phyloP scores from a whole-genome alignment of 2,329 filamentous ascomycete species.

The Sporothrix luriei region DNA sequence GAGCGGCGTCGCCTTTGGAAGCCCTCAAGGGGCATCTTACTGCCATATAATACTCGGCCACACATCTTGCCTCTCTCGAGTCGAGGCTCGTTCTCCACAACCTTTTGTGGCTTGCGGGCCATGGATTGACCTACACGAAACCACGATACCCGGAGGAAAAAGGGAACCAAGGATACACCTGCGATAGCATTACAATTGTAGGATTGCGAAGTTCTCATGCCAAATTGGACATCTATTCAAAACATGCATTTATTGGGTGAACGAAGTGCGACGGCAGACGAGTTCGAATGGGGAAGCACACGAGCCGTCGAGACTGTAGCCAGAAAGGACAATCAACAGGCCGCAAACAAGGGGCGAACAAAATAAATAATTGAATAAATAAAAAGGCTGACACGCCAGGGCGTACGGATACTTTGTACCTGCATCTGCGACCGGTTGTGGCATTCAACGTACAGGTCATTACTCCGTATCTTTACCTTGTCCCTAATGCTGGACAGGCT shows the following conservation, averaged over 20 bases:
- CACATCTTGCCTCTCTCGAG: not conserved
- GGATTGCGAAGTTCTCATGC: not conserved
- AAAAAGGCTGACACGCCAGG: not conserved
- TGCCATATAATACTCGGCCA: not conserved
- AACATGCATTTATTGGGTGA: not conserved
- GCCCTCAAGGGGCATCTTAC: not conserved
- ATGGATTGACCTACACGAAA: slow-evolving; percentile 21
- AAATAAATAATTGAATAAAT: not conserved
- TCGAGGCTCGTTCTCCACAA: not conserved
- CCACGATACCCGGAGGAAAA: slow-evolving; percentile 1
- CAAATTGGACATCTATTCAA: slow-evolving; percentile 15
- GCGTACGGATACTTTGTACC: slow-evolving; percentile 7
- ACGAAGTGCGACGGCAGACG: slow-evolving; percentile 9
- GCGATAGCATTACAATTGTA: not conserved
- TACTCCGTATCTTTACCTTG: not conserved
- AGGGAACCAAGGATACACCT: not conserved
- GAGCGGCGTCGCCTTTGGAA: not conserved
- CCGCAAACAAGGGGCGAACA: not conserved
- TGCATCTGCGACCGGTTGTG: slow-evolving; percentile 3
- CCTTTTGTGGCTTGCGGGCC: slow-evolving; percentile 10
- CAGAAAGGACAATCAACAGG: not conserved
- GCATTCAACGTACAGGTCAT: not conserved
- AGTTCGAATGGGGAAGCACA: slow-evolving; percentile 3
- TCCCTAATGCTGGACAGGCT: not conserved
- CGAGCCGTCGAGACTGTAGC: not conserved